These are phyloP conservation scores for Oryza brachyantha DNA, from an alignment of 176 grass and related monocot species.

Conservation along the genomic window DNA sequence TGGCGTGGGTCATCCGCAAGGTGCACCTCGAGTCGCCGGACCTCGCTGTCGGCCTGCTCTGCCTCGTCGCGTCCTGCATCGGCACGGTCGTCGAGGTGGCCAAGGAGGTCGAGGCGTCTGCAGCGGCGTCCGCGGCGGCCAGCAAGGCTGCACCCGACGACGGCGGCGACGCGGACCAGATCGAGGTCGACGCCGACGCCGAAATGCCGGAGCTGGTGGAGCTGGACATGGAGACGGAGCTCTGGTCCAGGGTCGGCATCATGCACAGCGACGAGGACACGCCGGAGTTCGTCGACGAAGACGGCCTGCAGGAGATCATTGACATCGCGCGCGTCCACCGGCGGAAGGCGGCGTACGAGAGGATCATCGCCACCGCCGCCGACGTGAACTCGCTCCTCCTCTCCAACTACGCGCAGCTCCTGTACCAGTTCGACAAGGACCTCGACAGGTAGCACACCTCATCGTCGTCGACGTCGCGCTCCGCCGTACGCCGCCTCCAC, in stretches of 20 bases:
- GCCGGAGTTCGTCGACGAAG: not conserved
- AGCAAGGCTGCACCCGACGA: not conserved
- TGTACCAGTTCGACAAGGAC: slow-evolving; percentile 73
- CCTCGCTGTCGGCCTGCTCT: slow-evolving; percentile 45
- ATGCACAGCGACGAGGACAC: slow-evolving; percentile 12
- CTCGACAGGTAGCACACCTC: slow-evolving; percentile 50
- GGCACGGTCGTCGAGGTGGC: slow-evolving; percentile 30
- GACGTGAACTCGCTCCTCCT: slow-evolving; percentile 71
- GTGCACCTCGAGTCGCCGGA: slow-evolving; percentile 51
- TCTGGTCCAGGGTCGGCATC: slow-evolving; percentile 68
- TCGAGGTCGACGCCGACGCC: not conserved
- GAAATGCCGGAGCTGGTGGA: slow-evolving; percentile 31
- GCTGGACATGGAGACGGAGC: slow-evolving; percentile 34
- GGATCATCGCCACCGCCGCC: slow-evolving; percentile 37
- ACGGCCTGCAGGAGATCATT: not conserved
- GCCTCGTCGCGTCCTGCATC: slow-evolving; percentile 38
- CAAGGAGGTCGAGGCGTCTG: not conserved
- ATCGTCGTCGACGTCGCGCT: not conserved
- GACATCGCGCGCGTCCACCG: slow-evolving; percentile 11
- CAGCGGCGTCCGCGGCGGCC: not conserved
- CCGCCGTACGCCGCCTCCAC: too few species aligned
- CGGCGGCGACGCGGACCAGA: not conserved
- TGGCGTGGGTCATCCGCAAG: slow-evolving; percentile 50
- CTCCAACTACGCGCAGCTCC: slow-evolving; percentile 87
- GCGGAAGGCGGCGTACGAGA: slow-evolving; percentile 62